Base-by-base conservation (phyloP, 1,284 basidiomycete genomes). In the Exobasidium rhododendri region DNA sequence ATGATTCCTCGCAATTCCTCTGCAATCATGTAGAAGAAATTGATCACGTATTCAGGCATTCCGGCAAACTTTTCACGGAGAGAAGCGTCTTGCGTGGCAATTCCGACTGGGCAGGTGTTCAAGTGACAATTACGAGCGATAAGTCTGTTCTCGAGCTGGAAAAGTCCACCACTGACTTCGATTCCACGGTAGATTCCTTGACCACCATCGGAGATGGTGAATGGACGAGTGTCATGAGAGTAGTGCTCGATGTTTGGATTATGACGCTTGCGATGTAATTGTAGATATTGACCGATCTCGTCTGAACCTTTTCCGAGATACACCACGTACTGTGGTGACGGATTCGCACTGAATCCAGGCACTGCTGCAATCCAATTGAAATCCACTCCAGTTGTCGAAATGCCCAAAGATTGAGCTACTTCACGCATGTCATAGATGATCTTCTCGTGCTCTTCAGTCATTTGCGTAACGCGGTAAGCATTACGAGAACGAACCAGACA, bases 21-120 rank as follows among this genome's bases (percentile, higher is more conserved):
- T 20, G 71, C 66, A 5, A 77, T 61, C 57, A 73, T 73, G 59
- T 69, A 77, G 68, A 77, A 77, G 64, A 77, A 75, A 71, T 77
- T 77, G 70, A 75, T 68, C 22, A 77, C 74, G 44, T 68, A 59
- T 66, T 77, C 74, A 31, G 74, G 74, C 68, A 73, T 64, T 22
- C 74, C 74, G 3, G 73, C 71, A 30, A 77, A 77, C 67, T 77
- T 77, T 56, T 67, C 73, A 13, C 74, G 72, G 3, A 77, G 64
- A 32, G 69, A 66, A 22, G 75, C 74, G 59, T 77, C 75, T 63
- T 77, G 74, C 3, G 73, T 73, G 2, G 75, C 75, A 43, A 77
- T 69, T 17, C 75, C 74, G 2, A 73, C 66, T 2, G 74, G 67
- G 52, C 75, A 77, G 20, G 67, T 73, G 61, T 75, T 75, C 31